A percentile compares a stretch with the other conserved stretches of the same genome.
These are phyloP conservation scores for Prinsepia uniflora DNA, from an alignment of 306 rosid species.

Conservation along the genomic window DNA sequence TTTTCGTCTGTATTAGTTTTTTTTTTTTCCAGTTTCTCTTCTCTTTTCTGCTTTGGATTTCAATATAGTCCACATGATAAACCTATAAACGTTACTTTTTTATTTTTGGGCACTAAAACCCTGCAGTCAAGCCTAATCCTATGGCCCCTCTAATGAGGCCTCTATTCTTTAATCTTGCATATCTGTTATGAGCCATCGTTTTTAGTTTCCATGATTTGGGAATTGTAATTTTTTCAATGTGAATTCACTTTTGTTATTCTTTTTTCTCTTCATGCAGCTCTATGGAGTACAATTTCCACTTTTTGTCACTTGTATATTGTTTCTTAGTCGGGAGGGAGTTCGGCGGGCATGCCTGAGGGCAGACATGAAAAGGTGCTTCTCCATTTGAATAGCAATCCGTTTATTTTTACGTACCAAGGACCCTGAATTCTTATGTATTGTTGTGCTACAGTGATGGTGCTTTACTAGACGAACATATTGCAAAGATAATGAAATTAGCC, in stretches of 20 bases:
- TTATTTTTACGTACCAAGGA: neutral
- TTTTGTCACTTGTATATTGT: constrained; percentile 77
- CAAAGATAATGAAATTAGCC: constrained; percentile 77
- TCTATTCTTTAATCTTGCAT: neutral
- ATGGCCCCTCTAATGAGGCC: neutral
- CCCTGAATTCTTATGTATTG: constrained; percentile 5
- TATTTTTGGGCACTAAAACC: neutral
- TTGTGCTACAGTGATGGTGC: constrained; percentile 50
- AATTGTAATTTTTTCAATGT: neutral
- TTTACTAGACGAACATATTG: constrained; percentile 58
- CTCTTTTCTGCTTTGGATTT: neutral
- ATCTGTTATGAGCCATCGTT: neutral
- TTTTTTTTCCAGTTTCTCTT: neutral
- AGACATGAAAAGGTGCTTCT: constrained; percentile 61
- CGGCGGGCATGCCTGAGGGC: constrained; percentile 86
- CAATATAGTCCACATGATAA: neutral
- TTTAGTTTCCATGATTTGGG: neutral
- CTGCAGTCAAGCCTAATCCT: neutral
- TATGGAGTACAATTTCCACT: constrained; percentile 95
- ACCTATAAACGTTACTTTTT: constrained; percentile 1
- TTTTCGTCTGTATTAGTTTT: neutral
- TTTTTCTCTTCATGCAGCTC: constrained; percentile 39
- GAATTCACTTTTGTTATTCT: neutral
- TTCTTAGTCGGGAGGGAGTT: constrained; percentile 96
- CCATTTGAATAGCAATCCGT: neutral